These are phyloP conservation scores for Sordariomycetes sp. DNA, from an alignment of 2,329 filamentous ascomycete genomes.

Conservation along the genomic window DNA sequence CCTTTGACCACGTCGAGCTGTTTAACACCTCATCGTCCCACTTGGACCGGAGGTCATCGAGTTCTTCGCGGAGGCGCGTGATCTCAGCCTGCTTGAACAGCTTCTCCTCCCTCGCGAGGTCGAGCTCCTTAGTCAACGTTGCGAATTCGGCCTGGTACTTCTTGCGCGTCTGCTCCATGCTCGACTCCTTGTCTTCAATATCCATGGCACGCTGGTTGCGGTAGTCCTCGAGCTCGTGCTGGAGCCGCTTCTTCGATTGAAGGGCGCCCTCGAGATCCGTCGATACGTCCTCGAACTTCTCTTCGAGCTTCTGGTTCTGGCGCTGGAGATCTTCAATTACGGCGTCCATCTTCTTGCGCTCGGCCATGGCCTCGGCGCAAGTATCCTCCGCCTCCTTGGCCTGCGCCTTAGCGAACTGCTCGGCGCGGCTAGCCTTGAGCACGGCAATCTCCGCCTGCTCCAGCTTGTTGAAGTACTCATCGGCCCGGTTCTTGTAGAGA, in stretches of 20 bases:
- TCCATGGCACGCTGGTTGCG: slow-evolving; percentile 89
- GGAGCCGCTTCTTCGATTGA: slow-evolving; percentile 84
- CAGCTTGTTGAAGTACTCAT: slow-evolving; percentile 94
- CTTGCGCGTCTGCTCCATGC: slow-evolving; percentile 91
- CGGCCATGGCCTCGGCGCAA: slow-evolving; percentile 79
- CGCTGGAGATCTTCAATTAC: slow-evolving; percentile 82
- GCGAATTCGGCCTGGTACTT: slow-evolving; percentile 95
- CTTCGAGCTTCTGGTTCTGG: slow-evolving; percentile 79
- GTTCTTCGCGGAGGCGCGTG: slow-evolving; percentile 78
- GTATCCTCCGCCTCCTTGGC: slow-evolving; percentile 84
- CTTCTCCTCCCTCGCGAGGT: slow-evolving; percentile 81
- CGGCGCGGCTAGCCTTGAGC: slow-evolving; percentile 78
- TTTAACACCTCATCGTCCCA: slow-evolving; percentile 98
- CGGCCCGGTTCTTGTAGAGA: slow-evolving; percentile 81
- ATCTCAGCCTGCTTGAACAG: slow-evolving; percentile 81
- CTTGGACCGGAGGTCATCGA: slow-evolving; percentile 87
- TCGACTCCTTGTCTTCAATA: slow-evolving; percentile 90
- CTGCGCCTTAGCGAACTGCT: slow-evolving; percentile 87
- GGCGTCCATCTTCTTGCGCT: slow-evolving; percentile 80
- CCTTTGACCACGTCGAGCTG: slow-evolving; percentile 95
- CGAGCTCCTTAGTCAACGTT: slow-evolving; percentile 79
- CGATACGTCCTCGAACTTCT: slow-evolving; percentile 80
- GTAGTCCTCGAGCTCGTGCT: slow-evolving; percentile 97
- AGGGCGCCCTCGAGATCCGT: slow-evolving; percentile 77
- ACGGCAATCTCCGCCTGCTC: slow-evolving; percentile 95